A percentile compares a stretch with the other conserved stretches of the same genome.
Evolutionary conservation across 2,329 filamentous ascomycete genomes (phyloP).

Genomic region (Botrytis aclada): DNA sequence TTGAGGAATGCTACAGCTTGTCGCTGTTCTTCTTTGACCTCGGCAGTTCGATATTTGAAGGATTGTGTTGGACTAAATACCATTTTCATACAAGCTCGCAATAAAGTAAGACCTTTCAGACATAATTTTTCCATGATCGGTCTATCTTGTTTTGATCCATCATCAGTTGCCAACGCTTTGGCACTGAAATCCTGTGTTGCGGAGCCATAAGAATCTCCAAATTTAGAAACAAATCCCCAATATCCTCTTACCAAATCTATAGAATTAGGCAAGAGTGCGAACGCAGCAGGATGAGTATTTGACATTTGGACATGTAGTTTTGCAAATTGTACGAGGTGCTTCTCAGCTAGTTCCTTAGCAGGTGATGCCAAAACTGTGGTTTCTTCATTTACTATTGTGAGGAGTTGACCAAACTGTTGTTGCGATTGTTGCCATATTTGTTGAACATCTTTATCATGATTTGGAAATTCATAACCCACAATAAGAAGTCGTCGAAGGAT

Average conservation of each 20-base stretch:
- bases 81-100: constrained; percentile 81
- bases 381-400: constrained; percentile 59
- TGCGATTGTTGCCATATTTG: constrained; percentile 79
- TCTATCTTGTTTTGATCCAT: constrained; percentile 50
- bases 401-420: constrained; percentile 72
- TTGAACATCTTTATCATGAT: constrained; percentile 70
- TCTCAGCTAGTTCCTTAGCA: constrained; percentile 66
- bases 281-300: constrained; percentile 73
- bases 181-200: constrained; percentile 41
- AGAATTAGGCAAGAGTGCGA: constrained; percentile 76
- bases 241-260: constrained; percentile 76
- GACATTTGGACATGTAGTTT: constrained; percentile 91
- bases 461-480: constrained; percentile 78
- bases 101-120: constrained; percentile 76
- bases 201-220: constrained; percentile 68
- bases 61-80: constrained; percentile 76
- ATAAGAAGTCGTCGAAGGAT: constrained; percentile 75
- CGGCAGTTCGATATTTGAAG: constrained; percentile 75
- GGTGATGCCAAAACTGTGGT: constrained; percentile 49
- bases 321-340: constrained; percentile 83
- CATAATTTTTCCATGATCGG: constrained; percentile 74
- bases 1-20: constrained; percentile 68
- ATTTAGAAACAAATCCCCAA: constrained; percentile 75
- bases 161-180: constrained; percentile 47
- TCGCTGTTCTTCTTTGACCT: constrained; percentile 73